Base-by-base conservation (phyloP, 1,284 basidiomycete species). In the Melampsora allii-populina region DNA sequence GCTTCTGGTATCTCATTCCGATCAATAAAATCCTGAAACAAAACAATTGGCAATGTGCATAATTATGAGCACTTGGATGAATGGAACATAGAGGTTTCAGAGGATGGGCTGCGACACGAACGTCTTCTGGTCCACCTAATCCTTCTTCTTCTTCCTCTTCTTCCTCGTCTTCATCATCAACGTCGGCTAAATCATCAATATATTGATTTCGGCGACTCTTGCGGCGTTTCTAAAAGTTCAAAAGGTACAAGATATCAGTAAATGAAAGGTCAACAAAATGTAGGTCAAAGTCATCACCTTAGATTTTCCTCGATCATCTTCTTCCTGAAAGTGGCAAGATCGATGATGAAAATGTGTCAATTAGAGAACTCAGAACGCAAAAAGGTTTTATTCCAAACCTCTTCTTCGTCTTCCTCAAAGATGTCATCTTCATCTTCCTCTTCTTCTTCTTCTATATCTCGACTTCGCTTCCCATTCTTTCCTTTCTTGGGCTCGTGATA, bases 391-490 rank as follows among this genome's bases (percentile, higher is more conserved):
- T 60, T 63, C 29, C 33, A 42, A 61, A 77, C 77, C 56, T 77
- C 78, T 31, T 77, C 77, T 21, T 78, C 85, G 0, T 82, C 83
- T 5, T 83, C 82, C 0, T 83, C 84, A 0, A 83, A 83, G 0
- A 83, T 84, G 0, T 86, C 84, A 2, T 88, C 87, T 0, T 87
- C 86, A 0, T 86, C 84, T 33, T 84, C 80, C 64, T 84, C 84
- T 5, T 81, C 82, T 2, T 80, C 80, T 7, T 80, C 79, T 1
- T 79, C 78, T n/a, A 79, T 78, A 9, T 81, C 80, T 1, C 79
- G 77, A 12, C 69, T 75, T 0, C 80, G 80, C 33, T 67, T 75
- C 19, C 53, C 75, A 78, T 63, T 75, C 76, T 76, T 76, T 72
- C 80, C 79, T 56, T 56, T 56, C 21, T 56, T 56, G 14, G 27